Percentiles rank a stretch among this genome's conserved stretches.
Conservation (phyloP, 1,284 basidiomycete genomes). For the Lentinula novae-zelandiae region DNA sequence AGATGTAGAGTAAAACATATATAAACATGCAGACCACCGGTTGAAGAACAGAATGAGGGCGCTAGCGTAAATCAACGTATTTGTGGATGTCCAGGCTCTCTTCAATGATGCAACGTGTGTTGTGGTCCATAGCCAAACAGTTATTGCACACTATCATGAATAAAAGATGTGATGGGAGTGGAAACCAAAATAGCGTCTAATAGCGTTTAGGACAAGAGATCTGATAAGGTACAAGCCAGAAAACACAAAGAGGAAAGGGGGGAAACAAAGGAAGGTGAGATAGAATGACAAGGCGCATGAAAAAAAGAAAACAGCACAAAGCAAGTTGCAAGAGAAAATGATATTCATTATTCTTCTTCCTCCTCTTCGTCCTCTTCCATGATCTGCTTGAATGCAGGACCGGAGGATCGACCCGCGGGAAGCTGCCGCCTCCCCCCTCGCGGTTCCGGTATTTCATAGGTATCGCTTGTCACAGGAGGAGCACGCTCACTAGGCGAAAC, state of each 20-base stretch:
- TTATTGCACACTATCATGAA: neutral
- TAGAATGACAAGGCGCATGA: neutral
- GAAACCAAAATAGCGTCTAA: no score
- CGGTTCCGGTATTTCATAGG: slow-evolving; percentile 46
- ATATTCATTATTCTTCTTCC: slow-evolving; percentile 44
- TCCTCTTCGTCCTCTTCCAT: slow-evolving; percentile 77
- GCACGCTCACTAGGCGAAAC: slow-evolving; percentile 50
- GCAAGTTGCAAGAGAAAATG: neutral
- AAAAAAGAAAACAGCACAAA: neutral
- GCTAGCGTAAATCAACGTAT: no score
- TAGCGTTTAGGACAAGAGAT: neutral
- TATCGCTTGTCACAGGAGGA: slow-evolving; percentile 53
- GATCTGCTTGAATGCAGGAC: slow-evolving; percentile 62
- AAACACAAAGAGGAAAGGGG: neutral
- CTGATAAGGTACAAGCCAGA: neutral
- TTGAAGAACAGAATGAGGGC: no score
- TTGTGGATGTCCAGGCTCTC: no score
- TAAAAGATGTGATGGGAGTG: neutral
- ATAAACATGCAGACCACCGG: no score
- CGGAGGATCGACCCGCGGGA: slow-evolving; percentile 51
- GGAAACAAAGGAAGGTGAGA: neutral
- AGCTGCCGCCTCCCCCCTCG: slow-evolving; percentile 61
- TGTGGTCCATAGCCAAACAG: neutral
- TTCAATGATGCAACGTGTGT: neutral
- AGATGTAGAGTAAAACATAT: no score